phyloP scores from a whole-genome alignment of 2,329 filamentous ascomycete species.

The Botrytis tulipae region DNA sequence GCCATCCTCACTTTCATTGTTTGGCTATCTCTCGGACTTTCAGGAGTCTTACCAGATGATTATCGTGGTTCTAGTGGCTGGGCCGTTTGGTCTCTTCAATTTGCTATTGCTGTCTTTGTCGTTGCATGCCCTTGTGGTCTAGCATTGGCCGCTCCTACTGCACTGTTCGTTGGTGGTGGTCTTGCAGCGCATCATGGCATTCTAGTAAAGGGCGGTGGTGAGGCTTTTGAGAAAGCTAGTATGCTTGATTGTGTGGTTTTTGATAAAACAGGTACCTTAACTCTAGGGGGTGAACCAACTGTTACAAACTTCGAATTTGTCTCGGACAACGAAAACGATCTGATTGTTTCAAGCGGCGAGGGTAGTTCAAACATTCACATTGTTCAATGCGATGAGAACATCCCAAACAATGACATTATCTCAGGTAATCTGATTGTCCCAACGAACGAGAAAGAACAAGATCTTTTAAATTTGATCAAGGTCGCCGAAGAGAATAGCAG shows the following conservation, averaged over 20 bases:
- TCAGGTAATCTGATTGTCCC: neutral
- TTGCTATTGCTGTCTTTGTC: conserved; percentile 64
- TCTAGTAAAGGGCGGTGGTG: conserved; percentile 57
- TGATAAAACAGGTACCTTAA: conserved; percentile 61
- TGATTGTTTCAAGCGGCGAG: neutral
- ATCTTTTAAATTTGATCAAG: conserved; percentile 54
- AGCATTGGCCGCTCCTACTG: conserved; percentile 57
- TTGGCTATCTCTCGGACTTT: conserved; percentile 66
- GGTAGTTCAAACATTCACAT: neutral
- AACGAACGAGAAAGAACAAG: conserved; percentile 18
- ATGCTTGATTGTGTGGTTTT: conserved; percentile 55
- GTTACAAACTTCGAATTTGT: conserved; percentile 47
- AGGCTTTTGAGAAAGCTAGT: conserved; percentile 58
- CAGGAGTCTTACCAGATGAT: conserved; percentile 53
- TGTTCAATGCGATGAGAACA: no score
- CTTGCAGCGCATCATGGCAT: conserved; percentile 57
- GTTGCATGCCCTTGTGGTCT: conserved; percentile 62
- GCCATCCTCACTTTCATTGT: conserved; percentile 69
- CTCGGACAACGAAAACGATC: conserved; percentile 25
- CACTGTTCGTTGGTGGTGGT: conserved; percentile 57
- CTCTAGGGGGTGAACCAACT: conserved; percentile 63
- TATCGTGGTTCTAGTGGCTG: conserved; percentile 59
- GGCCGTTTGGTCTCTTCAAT: conserved; percentile 73
- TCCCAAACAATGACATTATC: conserved; percentile 26
- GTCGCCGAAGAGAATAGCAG: conserved; percentile 68